phyloP scores from a whole-genome alignment of 257 asterid species.

The Fraxinus americana region DNA sequence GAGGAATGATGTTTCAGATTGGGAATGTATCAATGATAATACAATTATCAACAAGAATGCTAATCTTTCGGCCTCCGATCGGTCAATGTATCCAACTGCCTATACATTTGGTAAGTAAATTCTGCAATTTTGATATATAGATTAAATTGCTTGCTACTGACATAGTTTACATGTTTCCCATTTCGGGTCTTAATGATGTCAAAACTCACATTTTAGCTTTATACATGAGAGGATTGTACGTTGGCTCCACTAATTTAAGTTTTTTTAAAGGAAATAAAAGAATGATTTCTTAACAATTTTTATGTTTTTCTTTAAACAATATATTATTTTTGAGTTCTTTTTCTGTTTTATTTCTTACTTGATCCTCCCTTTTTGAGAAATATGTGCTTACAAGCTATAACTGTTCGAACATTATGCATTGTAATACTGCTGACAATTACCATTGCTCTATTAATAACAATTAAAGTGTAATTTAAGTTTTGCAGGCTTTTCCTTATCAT shows the following conservation, averaged over 20 bases:
- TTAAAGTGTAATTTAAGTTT: background rate
- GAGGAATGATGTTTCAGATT: slow-evolving; percentile 83
- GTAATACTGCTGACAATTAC: slow-evolving; percentile 11
- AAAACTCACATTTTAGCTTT: slow-evolving; percentile 8
- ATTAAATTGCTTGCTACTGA: slow-evolving; percentile 2
- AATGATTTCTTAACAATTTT: background rate
- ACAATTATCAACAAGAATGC: slow-evolving; percentile 78
- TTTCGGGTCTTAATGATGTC: slow-evolving; percentile 2
- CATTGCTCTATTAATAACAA: background rate
- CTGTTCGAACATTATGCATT: background rate
- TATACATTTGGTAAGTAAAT: slow-evolving; percentile 76
- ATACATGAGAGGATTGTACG: slow-evolving; percentile 19
- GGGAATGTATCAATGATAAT: slow-evolving; percentile 89
- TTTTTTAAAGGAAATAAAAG: background rate
- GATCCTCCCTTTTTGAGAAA: background rate
- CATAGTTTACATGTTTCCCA: background rate
- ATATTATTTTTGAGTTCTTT: background rate
- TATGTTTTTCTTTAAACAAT: background rate
- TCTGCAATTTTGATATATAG: background rate
- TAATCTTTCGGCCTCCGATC: slow-evolving; percentile 65
- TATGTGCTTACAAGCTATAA: slow-evolving; percentile 3
- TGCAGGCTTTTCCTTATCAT: background rate
- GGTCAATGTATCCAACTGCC: slow-evolving; percentile 83
- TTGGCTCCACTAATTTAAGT: slow-evolving; percentile 13
- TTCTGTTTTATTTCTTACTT: slow-evolving; percentile 1